Evolutionary conservation across 164 flowering plant genomes (phyloP).

Genomic region (Vitis cinerea): DNA sequence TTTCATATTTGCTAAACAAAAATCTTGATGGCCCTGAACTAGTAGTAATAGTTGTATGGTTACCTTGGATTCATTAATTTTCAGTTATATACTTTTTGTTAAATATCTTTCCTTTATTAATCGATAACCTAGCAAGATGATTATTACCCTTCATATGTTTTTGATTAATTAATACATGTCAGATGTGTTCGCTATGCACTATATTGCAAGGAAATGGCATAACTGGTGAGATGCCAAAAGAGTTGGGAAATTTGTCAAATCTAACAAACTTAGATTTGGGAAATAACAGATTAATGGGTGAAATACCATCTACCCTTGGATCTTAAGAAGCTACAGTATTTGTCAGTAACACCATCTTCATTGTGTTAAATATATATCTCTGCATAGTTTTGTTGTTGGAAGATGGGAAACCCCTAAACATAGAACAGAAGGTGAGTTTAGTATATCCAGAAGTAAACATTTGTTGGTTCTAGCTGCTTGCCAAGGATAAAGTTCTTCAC

Average conservation of each 20-base stretch:
- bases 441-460: too few species aligned
- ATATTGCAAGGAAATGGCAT: constrained; percentile 75
- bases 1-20: background rate
- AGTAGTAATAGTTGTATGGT: background rate
- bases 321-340: constrained; percentile 65
- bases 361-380: background rate
- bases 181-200: constrained; percentile 37
- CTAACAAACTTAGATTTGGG: constrained; percentile 68
- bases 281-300: constrained; percentile 66
- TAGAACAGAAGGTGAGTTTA: too few species aligned
- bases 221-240: constrained; percentile 79
- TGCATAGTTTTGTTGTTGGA: too few species aligned
- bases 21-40: background rate
- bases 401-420: too few species aligned
- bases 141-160: background rate
- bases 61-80: background rate
- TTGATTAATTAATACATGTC: constrained; percentile 7
- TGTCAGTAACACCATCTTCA: constrained; percentile 50
- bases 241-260: constrained; percentile 71
- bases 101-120: too few species aligned
- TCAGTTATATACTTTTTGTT: background rate
- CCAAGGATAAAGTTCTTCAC: too few species aligned
- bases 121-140: background rate
- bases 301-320: constrained; percentile 86
- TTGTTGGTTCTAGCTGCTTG: too few species aligned